These are phyloP conservation scores for Penicillium salamii DNA, from an alignment of 495 filamentous ascomycete species.

Conservation along the genomic window DNA sequence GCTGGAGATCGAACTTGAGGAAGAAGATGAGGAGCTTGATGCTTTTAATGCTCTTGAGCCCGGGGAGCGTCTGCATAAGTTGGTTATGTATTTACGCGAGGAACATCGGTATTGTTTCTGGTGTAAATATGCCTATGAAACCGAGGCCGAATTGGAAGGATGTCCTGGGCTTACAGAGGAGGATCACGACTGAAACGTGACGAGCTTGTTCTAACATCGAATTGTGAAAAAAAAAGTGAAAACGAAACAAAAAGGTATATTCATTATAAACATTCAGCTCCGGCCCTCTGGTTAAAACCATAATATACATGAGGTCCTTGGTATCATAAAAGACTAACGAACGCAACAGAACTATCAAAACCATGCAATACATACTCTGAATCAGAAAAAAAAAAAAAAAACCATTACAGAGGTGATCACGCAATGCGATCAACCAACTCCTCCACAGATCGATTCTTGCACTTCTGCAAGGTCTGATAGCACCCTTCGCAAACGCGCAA, in stretches of 20 bases:
- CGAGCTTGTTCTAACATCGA: background rate
- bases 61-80: conserved; percentile 57
- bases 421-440: conserved; percentile 27
- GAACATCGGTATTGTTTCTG: conserved; percentile 88
- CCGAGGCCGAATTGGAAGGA: conserved; percentile 64
- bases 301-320: conserved; percentile 26
- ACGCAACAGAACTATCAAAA: background rate
- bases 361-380: background rate
- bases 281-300: conserved; percentile 8
- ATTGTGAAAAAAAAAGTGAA: too few species aligned
- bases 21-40: conserved; percentile 83
- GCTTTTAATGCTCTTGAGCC: conserved; percentile 70
- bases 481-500: conserved; percentile 46
- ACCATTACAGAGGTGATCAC: background rate
- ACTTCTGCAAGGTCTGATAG: conserved; percentile 36
- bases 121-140: conserved; percentile 83
- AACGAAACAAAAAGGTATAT: conserved; percentile 2
- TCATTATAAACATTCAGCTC: conserved; percentile 18
- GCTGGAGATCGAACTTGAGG: conserved; percentile 69
- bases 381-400: conserved; percentile 2
- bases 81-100: conserved; percentile 67
- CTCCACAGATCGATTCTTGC: conserved; percentile 31
- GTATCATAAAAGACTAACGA: conserved; percentile 23
- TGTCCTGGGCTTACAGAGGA: conserved; percentile 91
- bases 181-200: conserved; percentile 77